A percentile compares a stretch with the other conserved stretches of the same genome.
These are phyloP conservation scores for Neoconidiobolus thromboides DNA, from an alignment of 371 early-diverging fungal species.

Conservation along the genomic window DNA sequence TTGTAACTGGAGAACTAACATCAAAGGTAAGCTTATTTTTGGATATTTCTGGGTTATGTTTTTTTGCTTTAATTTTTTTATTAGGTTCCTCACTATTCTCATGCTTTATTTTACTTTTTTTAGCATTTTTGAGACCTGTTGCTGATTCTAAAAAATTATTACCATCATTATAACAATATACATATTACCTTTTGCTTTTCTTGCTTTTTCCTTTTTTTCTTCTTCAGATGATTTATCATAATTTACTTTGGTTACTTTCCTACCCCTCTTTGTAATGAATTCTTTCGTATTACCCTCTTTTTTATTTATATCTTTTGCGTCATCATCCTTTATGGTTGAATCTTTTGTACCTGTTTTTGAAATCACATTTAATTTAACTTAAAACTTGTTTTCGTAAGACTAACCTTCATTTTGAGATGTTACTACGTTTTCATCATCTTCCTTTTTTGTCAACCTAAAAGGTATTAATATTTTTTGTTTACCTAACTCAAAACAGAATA, in stretches of 20 bases:
- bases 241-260: neutral
- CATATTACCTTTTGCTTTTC: neutral
- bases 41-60: too few species aligned
- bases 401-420: neutral
- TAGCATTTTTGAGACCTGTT: too few species aligned
- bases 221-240: constrained; percentile 2
- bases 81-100: too few species aligned
- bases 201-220: neutral
- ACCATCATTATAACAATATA: neutral
- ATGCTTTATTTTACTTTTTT: too few species aligned
- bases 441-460: neutral
- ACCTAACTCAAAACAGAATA: constrained; percentile 33
- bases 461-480: neutral
- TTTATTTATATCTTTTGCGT: neutral
- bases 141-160: neutral
- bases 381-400: neutral
- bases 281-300: neutral
- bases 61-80: too few species aligned
- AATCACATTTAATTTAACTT: too few species aligned
- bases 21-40: too few species aligned
- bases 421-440: neutral
- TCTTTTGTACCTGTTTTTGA: too few species aligned
- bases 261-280: constrained; percentile 1
- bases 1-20: too few species aligned
- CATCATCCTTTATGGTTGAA: neutral